A percentile compares a stretch with the other conserved stretches of the same genome.
Conservation (phyloP, 1,284 basidiomycete species). For the Anthracocystis setariae region DNA sequence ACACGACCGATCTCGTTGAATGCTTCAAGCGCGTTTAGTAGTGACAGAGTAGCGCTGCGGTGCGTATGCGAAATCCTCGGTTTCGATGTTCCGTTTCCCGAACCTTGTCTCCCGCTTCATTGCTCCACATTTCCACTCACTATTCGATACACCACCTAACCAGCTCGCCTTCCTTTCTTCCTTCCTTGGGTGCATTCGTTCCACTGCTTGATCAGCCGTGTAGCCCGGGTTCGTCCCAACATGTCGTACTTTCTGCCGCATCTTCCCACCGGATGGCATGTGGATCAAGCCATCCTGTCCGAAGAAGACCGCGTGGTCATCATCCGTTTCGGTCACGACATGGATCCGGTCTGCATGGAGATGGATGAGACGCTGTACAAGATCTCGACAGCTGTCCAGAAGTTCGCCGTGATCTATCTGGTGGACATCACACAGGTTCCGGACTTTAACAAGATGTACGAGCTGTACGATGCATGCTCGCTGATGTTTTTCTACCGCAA, state of each 20-base stretch:
- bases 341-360: constrained; percentile 91
- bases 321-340: constrained; percentile 92
- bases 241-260: constrained; percentile 81
- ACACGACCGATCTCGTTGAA: neutral
- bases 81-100: constrained; percentile 22
- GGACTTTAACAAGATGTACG: constrained; percentile 90
- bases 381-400: constrained; percentile 94
- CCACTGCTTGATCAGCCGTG: too few relatives aligned
- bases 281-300: constrained; percentile 85
- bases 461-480: constrained; percentile 53
- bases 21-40: neutral
- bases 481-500: constrained; percentile 73
- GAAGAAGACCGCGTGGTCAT: constrained; percentile 96
- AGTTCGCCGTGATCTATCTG: constrained; percentile 96
- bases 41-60: neutral
- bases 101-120: constrained; percentile 2
- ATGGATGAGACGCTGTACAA: constrained; percentile 98
- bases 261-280: constrained; percentile 76
- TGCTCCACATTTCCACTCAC: constrained; percentile 26
- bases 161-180: neutral
- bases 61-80: neutral
- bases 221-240: too few relatives aligned
- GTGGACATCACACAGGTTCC: constrained; percentile 97
- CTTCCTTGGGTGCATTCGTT: too few relatives aligned
- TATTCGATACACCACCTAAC: neutral